Conservation (phyloP, 2,329 filamentous ascomycete genomes). For the Diaporthe humulicola region DNA sequence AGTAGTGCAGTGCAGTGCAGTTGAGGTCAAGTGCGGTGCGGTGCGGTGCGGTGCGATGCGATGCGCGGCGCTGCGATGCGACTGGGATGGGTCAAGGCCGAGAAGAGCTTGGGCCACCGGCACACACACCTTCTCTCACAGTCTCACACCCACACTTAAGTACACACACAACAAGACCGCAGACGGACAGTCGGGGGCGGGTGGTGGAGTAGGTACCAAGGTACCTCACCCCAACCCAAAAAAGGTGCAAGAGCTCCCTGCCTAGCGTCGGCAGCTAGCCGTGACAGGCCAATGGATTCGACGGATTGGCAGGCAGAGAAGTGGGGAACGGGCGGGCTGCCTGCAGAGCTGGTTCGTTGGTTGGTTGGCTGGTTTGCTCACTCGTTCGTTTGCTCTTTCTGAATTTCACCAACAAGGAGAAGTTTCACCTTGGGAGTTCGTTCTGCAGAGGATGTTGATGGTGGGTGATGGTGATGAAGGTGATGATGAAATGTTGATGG, state of each 20-base stretch:
- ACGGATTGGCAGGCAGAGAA: background rate
- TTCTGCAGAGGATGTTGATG: background rate
- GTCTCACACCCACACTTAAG: too few relatives aligned
- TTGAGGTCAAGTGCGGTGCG: too few relatives aligned
- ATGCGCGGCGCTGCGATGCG: conserved; percentile 11
- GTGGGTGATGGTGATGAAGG: background rate
- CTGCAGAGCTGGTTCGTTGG: background rate
- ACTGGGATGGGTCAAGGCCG: background rate
- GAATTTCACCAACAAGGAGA: background rate
- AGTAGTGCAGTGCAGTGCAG: too few relatives aligned
- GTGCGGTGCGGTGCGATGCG: conserved; percentile 17
- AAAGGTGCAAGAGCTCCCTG: conserved; percentile 8
- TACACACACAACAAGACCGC: background rate
- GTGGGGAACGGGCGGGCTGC: background rate
- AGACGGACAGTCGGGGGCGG: background rate
- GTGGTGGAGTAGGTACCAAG: background rate
- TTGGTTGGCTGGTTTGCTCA: background rate
- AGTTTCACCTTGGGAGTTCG: background rate
- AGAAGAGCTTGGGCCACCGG: conserved; percentile 36
- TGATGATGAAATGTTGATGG: background rate
- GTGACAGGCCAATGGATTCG: conserved; percentile 12
- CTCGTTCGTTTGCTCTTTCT: background rate
- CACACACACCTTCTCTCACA: too few relatives aligned
- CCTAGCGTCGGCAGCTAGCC: conserved; percentile 35
- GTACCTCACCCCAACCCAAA: conserved; percentile 4